Base-by-base conservation (phyloP, 345 rosid species). In the Camelina hispida region DNA sequence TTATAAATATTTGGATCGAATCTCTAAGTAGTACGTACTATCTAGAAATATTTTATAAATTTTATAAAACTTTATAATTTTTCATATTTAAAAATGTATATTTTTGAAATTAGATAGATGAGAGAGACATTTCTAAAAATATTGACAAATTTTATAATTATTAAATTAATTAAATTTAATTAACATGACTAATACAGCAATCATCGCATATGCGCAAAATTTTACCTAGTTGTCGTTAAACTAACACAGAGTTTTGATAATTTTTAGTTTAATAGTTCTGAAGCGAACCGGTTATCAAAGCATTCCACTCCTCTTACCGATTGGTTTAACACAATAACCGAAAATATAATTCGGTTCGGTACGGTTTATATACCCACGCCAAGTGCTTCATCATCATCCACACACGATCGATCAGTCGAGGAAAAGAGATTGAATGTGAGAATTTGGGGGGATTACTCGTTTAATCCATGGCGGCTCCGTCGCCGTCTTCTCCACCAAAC, bases 381-480 rank as follows among this genome's bases (percentile, higher is more conserved):
- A 16, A 37, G 42, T 1, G 46, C 51, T 6, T 62, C 75, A 22
- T 58, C 73, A 68, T 54, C 76, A 62, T 54, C 77, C 81, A 66
- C 81, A 78, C 62, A 34, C 6, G 76, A 71, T 28, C 75, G 30
- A 28, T 3, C 4, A 63, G 38, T 70, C 43, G 66, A 47, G 9
- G 13, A 30, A 20, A 20, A 20, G 53, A 16, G 48, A 12, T 18
- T 20, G 69, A 22, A 37, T 18, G 71, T 38, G 73, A 62, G 25
- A 7, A 47, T 16, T 57, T 30, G 59, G 54, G 30, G 30, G 30
- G 38, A 43, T 12, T 51, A 12, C 25, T 60, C 73, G 68, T 78
- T 16, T 13, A 14, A 54, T 46, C 65, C 32, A 78, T 78, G 81
- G 78, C 74, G 78, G 81, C 74, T 78, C 47, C 78, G 55, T 65